These are phyloP conservation scores for Backusella australiensis DNA, from an alignment of 192 early-diverging fungal genomes.

Conservation along the genomic window DNA sequence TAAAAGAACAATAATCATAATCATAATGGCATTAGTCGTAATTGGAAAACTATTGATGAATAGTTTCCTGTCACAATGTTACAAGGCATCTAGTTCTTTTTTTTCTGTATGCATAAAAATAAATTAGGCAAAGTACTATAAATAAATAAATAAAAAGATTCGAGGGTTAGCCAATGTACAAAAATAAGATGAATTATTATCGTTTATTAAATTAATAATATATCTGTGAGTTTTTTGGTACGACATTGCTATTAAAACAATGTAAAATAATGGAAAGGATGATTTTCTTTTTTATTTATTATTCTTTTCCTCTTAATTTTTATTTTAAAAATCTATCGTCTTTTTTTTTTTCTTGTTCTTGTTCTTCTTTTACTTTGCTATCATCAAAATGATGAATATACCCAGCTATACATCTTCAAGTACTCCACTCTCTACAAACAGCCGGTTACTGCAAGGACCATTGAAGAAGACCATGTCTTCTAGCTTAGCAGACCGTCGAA, in stretches of 20 bases:
- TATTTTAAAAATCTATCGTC: background rate
- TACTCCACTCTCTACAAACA: background rate
- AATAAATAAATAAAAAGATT: too few species aligned
- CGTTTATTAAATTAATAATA: background rate
- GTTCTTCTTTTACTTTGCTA: background rate
- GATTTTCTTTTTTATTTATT: background rate
- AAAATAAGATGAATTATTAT: background rate
- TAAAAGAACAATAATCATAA: too few species aligned
- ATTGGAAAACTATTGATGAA: too few species aligned
- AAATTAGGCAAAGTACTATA: too few species aligned
- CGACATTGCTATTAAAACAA: background rate
- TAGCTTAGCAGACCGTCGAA: constrained; percentile 1
- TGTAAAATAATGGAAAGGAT: background rate
- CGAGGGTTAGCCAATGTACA: background rate
- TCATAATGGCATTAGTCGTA: too few species aligned
- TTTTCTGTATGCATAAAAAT: background rate
- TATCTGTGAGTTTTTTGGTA: background rate
- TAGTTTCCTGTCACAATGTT: too few species aligned
- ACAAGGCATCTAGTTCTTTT: background rate
- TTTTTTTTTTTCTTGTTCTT: background rate
- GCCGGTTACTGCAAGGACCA: background rate
- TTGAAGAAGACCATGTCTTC: background rate
- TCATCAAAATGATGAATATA: background rate
- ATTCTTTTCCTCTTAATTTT: background rate
- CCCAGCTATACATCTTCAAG: background rate